Conservation (phyloP, 371 early-diverging fungal species). For the Saksenaea vasiformis region DNA sequence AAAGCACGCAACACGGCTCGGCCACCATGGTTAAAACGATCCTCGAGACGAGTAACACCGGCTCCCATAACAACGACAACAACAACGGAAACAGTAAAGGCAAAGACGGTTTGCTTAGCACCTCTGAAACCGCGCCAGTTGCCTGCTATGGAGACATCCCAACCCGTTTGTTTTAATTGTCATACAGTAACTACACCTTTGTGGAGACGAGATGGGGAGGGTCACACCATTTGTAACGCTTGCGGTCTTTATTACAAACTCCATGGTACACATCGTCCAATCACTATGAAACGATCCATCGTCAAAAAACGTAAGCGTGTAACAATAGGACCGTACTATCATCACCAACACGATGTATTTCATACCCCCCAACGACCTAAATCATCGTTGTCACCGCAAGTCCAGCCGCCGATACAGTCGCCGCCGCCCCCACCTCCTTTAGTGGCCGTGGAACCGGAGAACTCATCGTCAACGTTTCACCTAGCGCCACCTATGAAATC, state of each 20-base stretch:
- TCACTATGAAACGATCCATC: slow-evolving; percentile 77
- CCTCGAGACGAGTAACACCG: slow-evolving; percentile 8
- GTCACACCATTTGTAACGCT: slow-evolving; percentile 83
- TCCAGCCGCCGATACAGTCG: background rate
- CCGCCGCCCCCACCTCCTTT: background rate
- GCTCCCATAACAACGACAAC: background rate
- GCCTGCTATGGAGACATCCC: background rate
- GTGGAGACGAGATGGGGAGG: slow-evolving; percentile 84
- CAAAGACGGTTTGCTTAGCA: background rate
- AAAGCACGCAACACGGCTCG: slow-evolving; percentile 83
- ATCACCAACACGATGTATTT: background rate
- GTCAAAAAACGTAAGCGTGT: slow-evolving; percentile 81
- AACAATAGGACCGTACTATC: background rate
- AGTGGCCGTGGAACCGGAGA: slow-evolving; percentile 5
- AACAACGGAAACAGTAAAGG: background rate
- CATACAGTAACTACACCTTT: slow-evolving; percentile 82
- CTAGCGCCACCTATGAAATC: background rate
- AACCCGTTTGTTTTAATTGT: slow-evolving; percentile 72
- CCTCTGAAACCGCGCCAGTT: background rate
- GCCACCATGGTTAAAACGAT: slow-evolving; percentile 76
- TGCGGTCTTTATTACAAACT: slow-evolving; percentile 87
- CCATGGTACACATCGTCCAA: slow-evolving; percentile 73
- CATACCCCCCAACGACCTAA: background rate
- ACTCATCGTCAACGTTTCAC: background rate
- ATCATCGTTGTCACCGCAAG: background rate